A percentile compares a stretch with the other conserved stretches of the same genome.
Conservation (phyloP, 2,329 filamentous ascomycete genomes). For the Eutypella sp. region DNA sequence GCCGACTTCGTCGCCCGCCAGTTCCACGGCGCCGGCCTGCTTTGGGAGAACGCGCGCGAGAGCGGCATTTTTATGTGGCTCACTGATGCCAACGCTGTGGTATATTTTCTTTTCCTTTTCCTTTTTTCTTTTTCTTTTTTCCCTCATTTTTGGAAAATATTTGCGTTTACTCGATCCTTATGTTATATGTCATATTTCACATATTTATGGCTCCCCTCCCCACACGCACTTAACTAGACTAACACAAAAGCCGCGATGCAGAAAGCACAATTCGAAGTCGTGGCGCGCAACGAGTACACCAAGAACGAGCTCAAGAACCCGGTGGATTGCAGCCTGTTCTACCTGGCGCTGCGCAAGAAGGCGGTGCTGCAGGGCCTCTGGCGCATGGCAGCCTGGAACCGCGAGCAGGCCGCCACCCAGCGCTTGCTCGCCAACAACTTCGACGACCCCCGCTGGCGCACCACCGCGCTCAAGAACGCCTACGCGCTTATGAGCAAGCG, state of each 20-base stretch:
- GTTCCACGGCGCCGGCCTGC: constrained; percentile 71
- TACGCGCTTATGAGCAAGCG: constrained; percentile 90
- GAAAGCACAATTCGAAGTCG: constrained; percentile 77
- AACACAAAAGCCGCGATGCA: too few relatives aligned
- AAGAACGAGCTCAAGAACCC: constrained; percentile 84
- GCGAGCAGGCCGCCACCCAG: constrained; percentile 76
- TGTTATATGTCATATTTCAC: too few relatives aligned
- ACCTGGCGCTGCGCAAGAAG: constrained; percentile 88
- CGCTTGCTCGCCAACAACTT: constrained; percentile 88
- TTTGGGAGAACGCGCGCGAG: constrained; percentile 81
- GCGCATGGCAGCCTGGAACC: constrained; percentile 89
- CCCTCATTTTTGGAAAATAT: neutral
- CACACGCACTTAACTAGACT: too few relatives aligned
- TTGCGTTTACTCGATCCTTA: too few relatives aligned
- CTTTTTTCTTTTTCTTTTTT: neutral
- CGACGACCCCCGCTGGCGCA: constrained; percentile 78
- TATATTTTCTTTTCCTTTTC: constrained; percentile 27
- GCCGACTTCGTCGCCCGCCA: constrained; percentile 76
- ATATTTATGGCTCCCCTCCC: too few relatives aligned
- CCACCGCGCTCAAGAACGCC: constrained; percentile 88
- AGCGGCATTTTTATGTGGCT: constrained; percentile 96
- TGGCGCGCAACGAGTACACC: constrained; percentile 91
- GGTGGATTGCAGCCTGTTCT: constrained; percentile 85
- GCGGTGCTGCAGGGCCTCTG: constrained; percentile 83
- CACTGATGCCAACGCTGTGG: constrained; percentile 68